A percentile compares a stretch with the other conserved stretches of the same genome.
Conservation (phyloP, 2,329 filamentous ascomycete species). For the Aspergillus aculeatus region DNA sequence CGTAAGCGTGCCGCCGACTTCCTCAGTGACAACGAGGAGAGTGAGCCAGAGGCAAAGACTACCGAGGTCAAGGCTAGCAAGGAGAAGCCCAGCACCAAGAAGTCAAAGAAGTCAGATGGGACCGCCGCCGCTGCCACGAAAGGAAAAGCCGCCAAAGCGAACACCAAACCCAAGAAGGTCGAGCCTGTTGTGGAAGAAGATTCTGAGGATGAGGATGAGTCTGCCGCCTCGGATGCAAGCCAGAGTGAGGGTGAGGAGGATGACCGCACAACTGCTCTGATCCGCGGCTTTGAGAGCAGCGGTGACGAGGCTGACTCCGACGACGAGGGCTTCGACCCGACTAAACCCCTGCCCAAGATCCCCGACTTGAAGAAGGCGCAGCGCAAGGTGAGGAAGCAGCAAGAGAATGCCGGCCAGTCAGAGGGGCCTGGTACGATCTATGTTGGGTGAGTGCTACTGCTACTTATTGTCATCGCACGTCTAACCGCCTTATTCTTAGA, state of each 20-base stretch:
- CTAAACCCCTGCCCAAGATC: slow-evolving; percentile 44
- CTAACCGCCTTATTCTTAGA: slow-evolving; percentile 35
- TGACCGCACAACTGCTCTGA: slow-evolving; percentile 54
- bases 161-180: slow-evolving; percentile 47
- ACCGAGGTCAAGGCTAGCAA: slow-evolving; percentile 21
- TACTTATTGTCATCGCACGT: slow-evolving; percentile 7
- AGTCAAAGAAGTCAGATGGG: slow-evolving; percentile 38
- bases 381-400: slow-evolving; percentile 53
- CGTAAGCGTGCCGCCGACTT: slow-evolving; percentile 51
- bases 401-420: slow-evolving; percentile 43
- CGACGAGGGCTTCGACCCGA: slow-evolving; percentile 48
- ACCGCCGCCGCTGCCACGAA: slow-evolving; percentile 32
- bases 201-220: slow-evolving; percentile 32
- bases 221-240: slow-evolving; percentile 20
- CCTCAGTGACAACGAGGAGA: slow-evolving; percentile 44
- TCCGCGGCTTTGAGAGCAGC: slow-evolving; percentile 57
- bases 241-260: slow-evolving; percentile 40
- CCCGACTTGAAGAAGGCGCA: slow-evolving; percentile 48
- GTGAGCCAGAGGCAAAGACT: slow-evolving; percentile 24
- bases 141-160: slow-evolving; percentile 39
- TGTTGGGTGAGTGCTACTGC: slow-evolving; percentile 58
- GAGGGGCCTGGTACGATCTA: slow-evolving; percentile 75
- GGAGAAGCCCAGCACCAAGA: slow-evolving; percentile 47
- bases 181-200: slow-evolving; percentile 36
- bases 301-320: slow-evolving; percentile 52